Evolutionary conservation across 495 filamentous ascomycete genomes (phyloP), one percentile per base, ranked within the genome.

Genomic region (Usnea hakonensis): DNA sequence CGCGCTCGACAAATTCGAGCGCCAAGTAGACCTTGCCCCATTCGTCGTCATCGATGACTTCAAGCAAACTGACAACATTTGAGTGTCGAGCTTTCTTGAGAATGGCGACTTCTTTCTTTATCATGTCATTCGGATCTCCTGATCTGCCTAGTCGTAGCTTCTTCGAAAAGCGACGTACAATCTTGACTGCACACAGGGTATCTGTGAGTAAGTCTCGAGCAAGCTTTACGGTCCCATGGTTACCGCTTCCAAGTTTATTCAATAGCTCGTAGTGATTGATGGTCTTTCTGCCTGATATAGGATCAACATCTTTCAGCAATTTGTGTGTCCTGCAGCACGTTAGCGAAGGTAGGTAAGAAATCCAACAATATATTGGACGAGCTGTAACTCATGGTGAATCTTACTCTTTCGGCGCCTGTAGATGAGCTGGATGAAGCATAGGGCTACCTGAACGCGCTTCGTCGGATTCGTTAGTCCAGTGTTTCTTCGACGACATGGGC

Each of bases 201-300:
- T 83, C 83, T 0, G 86, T 92, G 37, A 83, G 78, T 10, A 88
- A 73, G 68, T 96, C 90, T 46, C 88, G 82, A 36, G 91, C 95
- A 43, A 95, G 79, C 76, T 98, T 98, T 59, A 98, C 94, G 74
- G 97, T 98, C 62, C 94, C 94, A 72, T 99, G 94, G 62, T 94
- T 87, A 43, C 94, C 94, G 46, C 93, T 88, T 38, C 94, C 94
- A 57, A 99, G 87, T 76, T 97, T 95, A 70, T 95, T 87, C 60
- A 97, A 85, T 68, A 99, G 90, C 68, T 96, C 90, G 72, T 99
- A 99, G 64, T 96, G 85, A 68, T 99, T 99, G 79, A 99, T 93
- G 44, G 88, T 79, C 74, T 99, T 99, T 61, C 93, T 87, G 54
- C 94, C 94, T 10, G 94, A 95, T 58, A 89, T 79, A 33, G 82